Conservation (phyloP, 1,284 basidiomycete species). For the Ceratobasidium papillatum region DNA sequence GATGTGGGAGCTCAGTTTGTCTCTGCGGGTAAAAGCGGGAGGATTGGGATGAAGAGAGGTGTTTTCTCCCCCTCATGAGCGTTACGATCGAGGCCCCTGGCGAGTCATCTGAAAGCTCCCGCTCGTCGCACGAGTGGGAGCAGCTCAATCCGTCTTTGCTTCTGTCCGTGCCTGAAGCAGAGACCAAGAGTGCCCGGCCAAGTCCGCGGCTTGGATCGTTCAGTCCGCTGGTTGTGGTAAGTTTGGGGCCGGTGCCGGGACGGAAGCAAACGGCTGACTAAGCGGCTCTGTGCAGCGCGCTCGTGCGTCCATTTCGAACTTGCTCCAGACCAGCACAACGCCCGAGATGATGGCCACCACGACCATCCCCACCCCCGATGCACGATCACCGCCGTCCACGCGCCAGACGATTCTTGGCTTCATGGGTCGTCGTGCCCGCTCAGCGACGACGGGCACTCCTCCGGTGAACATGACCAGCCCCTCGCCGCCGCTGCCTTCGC, state of each 20-base stretch:
- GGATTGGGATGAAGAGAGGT: not conserved
- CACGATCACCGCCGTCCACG: conserved; percentile 14
- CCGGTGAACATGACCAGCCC: not conserved
- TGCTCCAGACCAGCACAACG: conserved; percentile 20
- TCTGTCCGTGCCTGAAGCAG: not conserved
- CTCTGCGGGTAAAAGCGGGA: conserved; percentile 12
- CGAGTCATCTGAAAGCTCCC: conserved; percentile 5
- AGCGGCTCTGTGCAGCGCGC: conserved; percentile 17
- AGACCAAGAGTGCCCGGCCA: not conserved
- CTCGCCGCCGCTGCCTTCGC: conserved; percentile 11
- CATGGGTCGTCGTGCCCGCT: conserved; percentile 41
- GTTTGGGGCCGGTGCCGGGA: conserved; percentile 21
- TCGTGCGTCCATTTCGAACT: conserved; percentile 29
- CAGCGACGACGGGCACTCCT: conserved; percentile 35
- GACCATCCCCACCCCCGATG: not conserved
- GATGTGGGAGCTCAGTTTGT: conserved; percentile 16
- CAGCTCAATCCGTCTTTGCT: not conserved
- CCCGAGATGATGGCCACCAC: conserved; percentile 27
- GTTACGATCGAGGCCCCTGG: not conserved
- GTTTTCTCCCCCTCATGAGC: conserved; percentile 14
- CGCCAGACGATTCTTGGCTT: conserved; percentile 41
- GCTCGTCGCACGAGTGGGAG: conserved; percentile 29
- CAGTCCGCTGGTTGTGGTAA: conserved; percentile 35
- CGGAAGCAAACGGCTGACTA: conserved; percentile 36
- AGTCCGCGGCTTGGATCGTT: conserved; percentile 13